phyloP scores from a whole-genome alignment of 2,329 filamentous ascomycete genomes.

The Apiospora koreana region DNA sequence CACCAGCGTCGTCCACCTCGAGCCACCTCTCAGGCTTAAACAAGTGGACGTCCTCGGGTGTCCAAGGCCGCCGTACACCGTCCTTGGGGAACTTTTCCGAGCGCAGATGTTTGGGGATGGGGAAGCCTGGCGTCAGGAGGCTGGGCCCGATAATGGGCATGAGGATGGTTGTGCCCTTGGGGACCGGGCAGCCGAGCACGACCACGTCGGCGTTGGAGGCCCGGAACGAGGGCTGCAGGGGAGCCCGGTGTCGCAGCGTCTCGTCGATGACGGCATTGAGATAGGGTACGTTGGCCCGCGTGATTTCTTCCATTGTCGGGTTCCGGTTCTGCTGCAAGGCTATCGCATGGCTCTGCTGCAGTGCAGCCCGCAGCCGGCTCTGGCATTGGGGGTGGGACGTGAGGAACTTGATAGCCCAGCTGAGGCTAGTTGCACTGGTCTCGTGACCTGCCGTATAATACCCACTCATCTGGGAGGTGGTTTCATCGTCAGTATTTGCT shows the following conservation, averaged over 20 bases:
- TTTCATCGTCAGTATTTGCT: too few relatives aligned
- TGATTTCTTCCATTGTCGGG: constrained; percentile 15
- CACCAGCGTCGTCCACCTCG: background rate
- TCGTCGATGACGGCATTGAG: constrained; percentile 22
- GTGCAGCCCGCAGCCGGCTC: constrained; percentile 10
- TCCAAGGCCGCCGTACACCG: constrained; percentile 15
- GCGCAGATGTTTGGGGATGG: background rate
- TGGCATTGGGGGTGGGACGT: constrained; percentile 1
- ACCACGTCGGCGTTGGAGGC: constrained; percentile 14
- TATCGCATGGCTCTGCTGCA: background rate
- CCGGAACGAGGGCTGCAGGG: constrained; percentile 5
- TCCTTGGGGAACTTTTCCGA: background rate
- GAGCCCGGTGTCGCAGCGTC: constrained; percentile 11
- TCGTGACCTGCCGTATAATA: background rate
- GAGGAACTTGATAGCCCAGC: background rate
- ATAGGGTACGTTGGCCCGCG: constrained; percentile 10
- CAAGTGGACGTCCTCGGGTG: constrained; percentile 14
- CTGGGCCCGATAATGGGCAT: constrained; percentile 18
- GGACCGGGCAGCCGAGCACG: constrained; percentile 20
- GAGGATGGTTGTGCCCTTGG: constrained; percentile 22
- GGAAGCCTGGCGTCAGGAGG: constrained; percentile 14
- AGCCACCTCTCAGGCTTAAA: constrained; percentile 26
- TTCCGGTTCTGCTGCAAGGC: background rate
- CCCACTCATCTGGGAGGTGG: too few relatives aligned
- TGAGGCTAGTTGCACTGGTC: background rate